These are phyloP conservation scores for Leptosphaerulina australis DNA, from an alignment of 2,329 filamentous ascomycete species.

Conservation along the genomic window DNA sequence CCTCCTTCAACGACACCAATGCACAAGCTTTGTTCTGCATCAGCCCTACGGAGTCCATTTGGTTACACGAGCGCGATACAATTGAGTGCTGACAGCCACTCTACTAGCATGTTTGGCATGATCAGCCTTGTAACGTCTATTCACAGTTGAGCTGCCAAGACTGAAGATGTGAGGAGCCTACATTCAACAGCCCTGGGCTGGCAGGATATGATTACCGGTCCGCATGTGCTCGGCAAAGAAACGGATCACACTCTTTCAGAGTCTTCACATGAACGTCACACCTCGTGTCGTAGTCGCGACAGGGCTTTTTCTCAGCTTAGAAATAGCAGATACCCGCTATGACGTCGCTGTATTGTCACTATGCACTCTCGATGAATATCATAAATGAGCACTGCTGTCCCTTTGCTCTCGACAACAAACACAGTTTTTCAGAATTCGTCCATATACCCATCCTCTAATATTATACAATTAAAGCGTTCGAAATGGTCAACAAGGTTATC, in stretches of 20 bases:
- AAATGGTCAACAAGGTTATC: slow-evolving; percentile 59
- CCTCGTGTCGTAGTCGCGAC: slow-evolving; percentile 1
- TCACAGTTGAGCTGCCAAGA: slow-evolving; percentile 5
- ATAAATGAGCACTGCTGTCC: slow-evolving; percentile 3
- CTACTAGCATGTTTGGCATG: neutral
- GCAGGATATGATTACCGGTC: slow-evolving; percentile 8
- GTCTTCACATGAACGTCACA: slow-evolving; percentile 14
- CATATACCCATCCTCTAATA: neutral
- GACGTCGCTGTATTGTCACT: slow-evolving; percentile 40
- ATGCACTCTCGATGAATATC: slow-evolving; percentile 1
- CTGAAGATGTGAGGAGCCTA: neutral
- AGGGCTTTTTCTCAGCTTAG: slow-evolving; percentile 12
- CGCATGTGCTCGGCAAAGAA: slow-evolving; percentile 4
- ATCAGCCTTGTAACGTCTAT: neutral
- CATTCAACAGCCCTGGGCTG: neutral
- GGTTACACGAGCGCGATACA: neutral
- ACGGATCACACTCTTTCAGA: slow-evolving; percentile 6
- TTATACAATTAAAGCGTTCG: slow-evolving; percentile 13
- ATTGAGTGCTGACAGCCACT: neutral
- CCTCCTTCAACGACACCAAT: neutral
- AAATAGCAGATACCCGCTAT: slow-evolving; percentile 36
- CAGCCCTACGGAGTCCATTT: neutral
- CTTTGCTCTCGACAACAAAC: neutral
- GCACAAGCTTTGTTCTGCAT: neutral
- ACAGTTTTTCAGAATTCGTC: neutral